Evolutionary conservation across 2,329 filamentous ascomycete species (phyloP).

Genomic region (Microcyclosporella mali): DNA sequence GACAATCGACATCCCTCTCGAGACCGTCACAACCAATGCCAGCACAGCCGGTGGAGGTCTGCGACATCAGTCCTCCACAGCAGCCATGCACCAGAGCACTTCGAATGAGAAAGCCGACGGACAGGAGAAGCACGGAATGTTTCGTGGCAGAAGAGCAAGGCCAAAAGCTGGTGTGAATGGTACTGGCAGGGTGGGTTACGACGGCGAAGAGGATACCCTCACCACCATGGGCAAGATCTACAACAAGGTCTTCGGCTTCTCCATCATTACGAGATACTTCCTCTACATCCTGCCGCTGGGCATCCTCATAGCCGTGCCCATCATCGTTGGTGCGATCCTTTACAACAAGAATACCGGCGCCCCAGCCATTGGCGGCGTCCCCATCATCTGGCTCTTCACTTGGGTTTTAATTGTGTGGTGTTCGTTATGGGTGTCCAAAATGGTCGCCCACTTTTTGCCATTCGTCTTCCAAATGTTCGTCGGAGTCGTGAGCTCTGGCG

Average conservation of each 20-base stretch:
- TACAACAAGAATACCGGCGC: constrained; percentile 30
- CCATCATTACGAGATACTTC: constrained; percentile 57
- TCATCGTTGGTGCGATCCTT: constrained; percentile 54
- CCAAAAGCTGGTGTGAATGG: constrained; percentile 26
- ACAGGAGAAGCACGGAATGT: constrained; percentile 35
- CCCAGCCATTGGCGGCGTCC: constrained; percentile 50
- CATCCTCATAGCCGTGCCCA: constrained; percentile 54
- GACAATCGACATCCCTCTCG: constrained; percentile 57
- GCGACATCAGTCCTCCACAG: constrained; percentile 34
- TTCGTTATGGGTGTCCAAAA: constrained; percentile 57
- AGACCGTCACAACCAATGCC: constrained; percentile 45
- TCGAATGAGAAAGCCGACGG: constrained; percentile 16
- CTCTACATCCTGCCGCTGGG: constrained; percentile 57
- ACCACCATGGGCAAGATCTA: constrained; percentile 57
- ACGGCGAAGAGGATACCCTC: constrained; percentile 49
- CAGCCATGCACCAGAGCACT: constrained; percentile 22
- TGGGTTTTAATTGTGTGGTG: constrained; percentile 58
- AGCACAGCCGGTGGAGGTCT: constrained; percentile 38
- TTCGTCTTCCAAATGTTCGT: constrained; percentile 55
- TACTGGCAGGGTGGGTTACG: constrained; percentile 28
- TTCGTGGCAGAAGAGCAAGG: constrained; percentile 32
- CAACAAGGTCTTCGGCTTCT: constrained; percentile 56
- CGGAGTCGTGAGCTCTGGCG: constrained; percentile 59
- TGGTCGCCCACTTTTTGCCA: constrained; percentile 54
- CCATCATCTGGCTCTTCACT: constrained; percentile 56